Base-by-base conservation (phyloP, 2,329 filamentous ascomycete genomes). In the Hysterium pulicare region DNA sequence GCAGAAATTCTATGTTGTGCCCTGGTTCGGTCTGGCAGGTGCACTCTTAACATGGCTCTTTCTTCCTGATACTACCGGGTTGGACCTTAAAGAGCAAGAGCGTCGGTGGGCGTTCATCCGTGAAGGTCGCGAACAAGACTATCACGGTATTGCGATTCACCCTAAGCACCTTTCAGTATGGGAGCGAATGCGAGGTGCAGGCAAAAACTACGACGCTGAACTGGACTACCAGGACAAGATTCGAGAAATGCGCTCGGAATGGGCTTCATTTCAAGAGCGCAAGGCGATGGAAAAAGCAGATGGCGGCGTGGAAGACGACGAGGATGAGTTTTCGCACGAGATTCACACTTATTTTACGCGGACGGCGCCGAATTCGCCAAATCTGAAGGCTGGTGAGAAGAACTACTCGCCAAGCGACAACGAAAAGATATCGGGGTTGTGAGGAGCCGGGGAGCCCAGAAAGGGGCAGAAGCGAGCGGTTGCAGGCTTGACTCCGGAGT, bases 81-180 rank as follows among this genome's bases (percentile, higher is more conserved):
- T 97, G 30, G 91, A 97, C 64, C 82, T 97, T 49, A 95, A 95
- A 77, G 91, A 97, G 70, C 90, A 96, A 72, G 91, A 97, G 72
- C 87, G 91, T 51, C 84, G 91, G 59, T 97, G 91, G 90, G 71
- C 77, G 43, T 96, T 85, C 71, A 88, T 97, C 65, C 84, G 88
- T 46, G 75, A 81, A 2, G 90, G 89, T 48, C 82, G 82, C 46
- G 84, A 83, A 53, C 49, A 81, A 22, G 88, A 96, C 37, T 97
- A 97, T 74, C 90, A 95, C 71, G 91, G 91, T 53, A 84, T 95
- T 41, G 91, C 91, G 46, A 83, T 97, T 46, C 90, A 97, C 75
- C 85, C 88, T 36, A 81, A 86, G 66, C 91, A 97, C 63, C 73
- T 97, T 49, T 91, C 86, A 5, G 66, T 90, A 39, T 97, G 88